Percentiles rank a stretch among this genome's conserved stretches.
Conservation (phyloP, 257 asterid genomes). For the Mentha longifolia region DNA sequence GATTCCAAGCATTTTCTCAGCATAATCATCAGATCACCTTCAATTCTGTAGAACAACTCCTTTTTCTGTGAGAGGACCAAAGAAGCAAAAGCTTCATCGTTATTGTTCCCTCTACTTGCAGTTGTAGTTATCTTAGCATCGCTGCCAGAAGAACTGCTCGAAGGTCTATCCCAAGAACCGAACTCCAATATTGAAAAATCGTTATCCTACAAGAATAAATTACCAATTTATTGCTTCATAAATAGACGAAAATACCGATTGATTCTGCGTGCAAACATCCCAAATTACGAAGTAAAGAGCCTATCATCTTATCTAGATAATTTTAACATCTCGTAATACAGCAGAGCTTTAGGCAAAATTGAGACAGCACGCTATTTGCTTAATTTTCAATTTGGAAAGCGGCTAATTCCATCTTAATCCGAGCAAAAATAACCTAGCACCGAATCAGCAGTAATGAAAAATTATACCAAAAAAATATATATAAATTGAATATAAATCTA, state of each 20-base stretch:
- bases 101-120: conserved; percentile 30
- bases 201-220: conserved; percentile 44
- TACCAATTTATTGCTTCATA: background rate
- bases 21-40: conserved; percentile 59
- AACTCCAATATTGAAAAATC: conserved; percentile 25
- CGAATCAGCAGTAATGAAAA: too few species aligned
- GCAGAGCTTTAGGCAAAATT: background rate
- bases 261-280: background rate
- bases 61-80: conserved; percentile 47
- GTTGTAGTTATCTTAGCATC: conserved; percentile 27
- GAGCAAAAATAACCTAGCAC: too few species aligned
- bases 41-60: conserved; percentile 48
- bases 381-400: background rate
- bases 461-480: too few species aligned
- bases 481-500: too few species aligned
- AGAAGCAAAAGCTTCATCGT: conserved; percentile 39
- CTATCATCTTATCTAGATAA: conserved; percentile 7
- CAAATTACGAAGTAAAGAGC: background rate
- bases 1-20: conserved; percentile 68
- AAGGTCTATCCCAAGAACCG: conserved; percentile 26
- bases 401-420: conserved; percentile 13
- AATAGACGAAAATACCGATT: background rate
- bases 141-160: conserved; percentile 42
- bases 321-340: conserved; percentile 3
- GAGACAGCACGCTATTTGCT: background rate